Evolutionary conservation across 1,284 basidiomycete species (phyloP).

Genomic region (Cutaneotrichosporon sp.): DNA sequence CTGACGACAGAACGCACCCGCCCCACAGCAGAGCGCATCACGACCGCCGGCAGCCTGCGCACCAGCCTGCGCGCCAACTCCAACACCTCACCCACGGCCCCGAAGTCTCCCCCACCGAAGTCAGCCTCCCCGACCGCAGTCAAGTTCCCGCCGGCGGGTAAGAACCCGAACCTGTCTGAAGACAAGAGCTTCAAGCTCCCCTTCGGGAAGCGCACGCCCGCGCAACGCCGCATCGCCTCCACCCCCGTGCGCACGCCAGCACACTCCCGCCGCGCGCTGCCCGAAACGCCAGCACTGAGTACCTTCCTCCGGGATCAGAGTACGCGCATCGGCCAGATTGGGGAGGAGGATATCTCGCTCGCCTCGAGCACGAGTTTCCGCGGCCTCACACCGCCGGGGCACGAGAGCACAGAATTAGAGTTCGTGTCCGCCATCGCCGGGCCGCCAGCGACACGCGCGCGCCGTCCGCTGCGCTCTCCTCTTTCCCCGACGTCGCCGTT

Average conservation of each 20-base stretch:
- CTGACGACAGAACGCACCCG: background rate
- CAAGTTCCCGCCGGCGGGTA: background rate
- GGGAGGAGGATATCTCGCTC: conserved; percentile 19
- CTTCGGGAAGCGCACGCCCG: background rate
- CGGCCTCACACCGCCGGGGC: conserved; percentile 18
- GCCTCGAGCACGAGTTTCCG: conserved; percentile 18
- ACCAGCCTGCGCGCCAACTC: background rate
- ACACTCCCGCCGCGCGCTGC: background rate
- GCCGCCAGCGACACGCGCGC: background rate
- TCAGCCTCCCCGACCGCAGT: background rate
- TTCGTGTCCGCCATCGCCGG: background rate
- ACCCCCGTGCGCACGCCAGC: background rate
- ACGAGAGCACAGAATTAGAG: background rate
- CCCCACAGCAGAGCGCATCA: background rate
- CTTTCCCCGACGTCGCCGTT: background rate
- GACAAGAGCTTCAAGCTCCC: conserved; percentile 3
- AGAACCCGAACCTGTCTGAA: background rate
- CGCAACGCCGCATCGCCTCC: background rate
- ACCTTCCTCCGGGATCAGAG: conserved; percentile 16
- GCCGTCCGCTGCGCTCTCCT: background rate
- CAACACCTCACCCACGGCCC: background rate
- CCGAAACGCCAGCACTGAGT: conserved; percentile 20
- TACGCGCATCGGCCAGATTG: conserved; percentile 9
- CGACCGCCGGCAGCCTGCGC: background rate
- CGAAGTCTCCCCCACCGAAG: background rate